Conservation (phyloP, 495 filamentous ascomycete genomes). For the Physcia stellaris region DNA sequence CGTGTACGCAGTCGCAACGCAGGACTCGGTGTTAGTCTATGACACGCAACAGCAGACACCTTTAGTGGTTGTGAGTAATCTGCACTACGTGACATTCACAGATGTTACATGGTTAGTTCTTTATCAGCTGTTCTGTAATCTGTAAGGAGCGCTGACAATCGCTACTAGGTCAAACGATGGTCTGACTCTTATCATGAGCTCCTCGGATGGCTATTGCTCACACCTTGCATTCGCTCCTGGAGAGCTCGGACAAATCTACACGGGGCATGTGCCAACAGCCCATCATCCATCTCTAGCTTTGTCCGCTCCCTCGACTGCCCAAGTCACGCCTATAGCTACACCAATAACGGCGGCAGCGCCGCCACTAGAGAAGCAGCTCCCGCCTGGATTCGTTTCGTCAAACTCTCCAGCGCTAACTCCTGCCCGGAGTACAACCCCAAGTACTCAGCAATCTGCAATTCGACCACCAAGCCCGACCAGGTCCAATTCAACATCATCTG, state of each 20-base stretch:
- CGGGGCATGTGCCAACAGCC: conserved; percentile 43
- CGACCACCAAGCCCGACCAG: conserved; percentile 64
- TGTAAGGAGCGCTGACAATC: no score
- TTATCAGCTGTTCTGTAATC: background rate
- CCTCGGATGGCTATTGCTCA: conserved; percentile 96
- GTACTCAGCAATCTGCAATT: conserved; percentile 30
- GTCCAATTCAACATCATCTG: conserved; percentile 78
- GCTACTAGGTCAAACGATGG: conserved; percentile 82
- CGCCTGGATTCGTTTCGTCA: conserved; percentile 36
- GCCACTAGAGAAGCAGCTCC: conserved; percentile 26
- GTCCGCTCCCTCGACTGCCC: conserved; percentile 33
- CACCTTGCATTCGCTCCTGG: conserved; percentile 69
- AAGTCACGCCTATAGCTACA: conserved; percentile 52
- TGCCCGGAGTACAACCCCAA: no score
- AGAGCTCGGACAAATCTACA: conserved; percentile 80
- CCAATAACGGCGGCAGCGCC: conserved; percentile 49
- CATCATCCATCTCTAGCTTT: conserved; percentile 29
- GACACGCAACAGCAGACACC: conserved; percentile 95
- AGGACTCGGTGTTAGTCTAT: conserved; percentile 91
- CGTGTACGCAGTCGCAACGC: conserved; percentile 92
- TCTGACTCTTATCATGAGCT: conserved; percentile 82
- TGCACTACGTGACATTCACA: conserved; percentile 95
- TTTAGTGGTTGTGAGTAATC: conserved; percentile 82
- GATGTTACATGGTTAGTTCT: conserved; percentile 77
- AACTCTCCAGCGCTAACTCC: conserved; percentile 23